Conservation (phyloP, 2,329 filamentous ascomycete species). For the Fusarium napiforme region DNA sequence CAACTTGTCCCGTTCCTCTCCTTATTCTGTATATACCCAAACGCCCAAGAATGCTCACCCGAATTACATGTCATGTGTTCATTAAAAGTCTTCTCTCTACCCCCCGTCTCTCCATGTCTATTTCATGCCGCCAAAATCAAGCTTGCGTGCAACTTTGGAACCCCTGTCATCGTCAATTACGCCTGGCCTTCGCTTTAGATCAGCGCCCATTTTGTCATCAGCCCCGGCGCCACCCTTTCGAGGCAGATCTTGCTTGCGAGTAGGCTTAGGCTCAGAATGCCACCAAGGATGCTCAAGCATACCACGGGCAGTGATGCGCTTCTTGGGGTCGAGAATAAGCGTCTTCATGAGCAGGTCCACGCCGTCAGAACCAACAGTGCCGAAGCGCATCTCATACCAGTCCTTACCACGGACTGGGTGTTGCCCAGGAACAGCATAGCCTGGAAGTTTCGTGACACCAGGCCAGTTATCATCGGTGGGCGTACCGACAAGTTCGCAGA, state of each 20-base stretch:
- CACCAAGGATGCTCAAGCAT: conserved; percentile 89
- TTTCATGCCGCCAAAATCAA: conserved; percentile 74
- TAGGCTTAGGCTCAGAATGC: conserved; percentile 84
- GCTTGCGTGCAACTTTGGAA: conserved; percentile 82
- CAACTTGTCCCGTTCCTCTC: conserved; percentile 2
- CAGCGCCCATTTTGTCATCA: conserved; percentile 80
- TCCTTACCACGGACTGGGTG: conserved; percentile 73
- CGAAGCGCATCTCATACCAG: conserved; percentile 81
- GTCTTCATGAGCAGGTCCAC: conserved; percentile 90
- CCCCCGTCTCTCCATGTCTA: neutral
- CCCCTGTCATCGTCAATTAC: conserved; percentile 74
- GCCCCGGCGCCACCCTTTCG: conserved; percentile 78
- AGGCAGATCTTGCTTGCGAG: conserved; percentile 82
- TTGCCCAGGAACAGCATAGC: conserved; percentile 78
- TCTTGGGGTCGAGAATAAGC: conserved; percentile 85
- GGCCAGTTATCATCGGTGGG: conserved; percentile 97
- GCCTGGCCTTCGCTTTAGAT: conserved; percentile 78
- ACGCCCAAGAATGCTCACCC: conserved; percentile 28
- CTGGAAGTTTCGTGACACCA: conserved; percentile 81
- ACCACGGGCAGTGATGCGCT: conserved; percentile 79
- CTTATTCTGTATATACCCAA: conserved; percentile 2
- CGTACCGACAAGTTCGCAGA: conserved; percentile 86
- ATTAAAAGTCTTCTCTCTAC: neutral
- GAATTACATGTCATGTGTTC: conserved; percentile 8
- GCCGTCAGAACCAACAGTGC: conserved; percentile 81